Evolutionary conservation across 805 yeast genomes (phyloP).

Genomic region (Maudiozyma pseudohumilis): DNA sequence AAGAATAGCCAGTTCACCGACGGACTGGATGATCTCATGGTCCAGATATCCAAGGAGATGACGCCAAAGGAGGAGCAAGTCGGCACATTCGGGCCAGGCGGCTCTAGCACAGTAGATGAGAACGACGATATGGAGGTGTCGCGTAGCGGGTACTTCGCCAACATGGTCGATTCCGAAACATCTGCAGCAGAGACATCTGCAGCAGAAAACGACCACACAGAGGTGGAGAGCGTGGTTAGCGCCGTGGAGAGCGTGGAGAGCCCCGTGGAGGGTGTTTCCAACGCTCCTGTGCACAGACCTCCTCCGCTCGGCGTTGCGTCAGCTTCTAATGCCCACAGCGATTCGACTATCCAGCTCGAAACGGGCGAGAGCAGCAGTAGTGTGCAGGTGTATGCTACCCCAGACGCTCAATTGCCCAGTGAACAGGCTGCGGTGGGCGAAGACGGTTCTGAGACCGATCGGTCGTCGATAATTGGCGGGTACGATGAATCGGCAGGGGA

Average conservation of each 20-base stretch:
- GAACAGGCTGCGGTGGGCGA: no score
- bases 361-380: no score
- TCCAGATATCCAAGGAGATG: slow-evolving; percentile 27
- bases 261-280: no score
- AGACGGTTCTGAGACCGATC: no score
- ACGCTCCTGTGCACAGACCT: no score
- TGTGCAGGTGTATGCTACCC: no score
- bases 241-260: no score
- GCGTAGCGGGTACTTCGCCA: slow-evolving; percentile 17
- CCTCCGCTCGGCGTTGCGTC: no score
- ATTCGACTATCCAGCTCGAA: not conserved
- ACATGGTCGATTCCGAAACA: slow-evolving; percentile 5
- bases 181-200: not conserved
- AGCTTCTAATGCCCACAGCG: no score
- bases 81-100: slow-evolving; percentile 1
- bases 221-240: not conserved
- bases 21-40: slow-evolving; percentile 25
- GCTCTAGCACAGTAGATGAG: not conserved
- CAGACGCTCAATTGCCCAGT: no score
- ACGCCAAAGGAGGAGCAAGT: slow-evolving; percentile 12
- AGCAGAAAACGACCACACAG: not conserved
- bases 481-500: no score
- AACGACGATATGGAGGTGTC: slow-evolving; percentile 16
- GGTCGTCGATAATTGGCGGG: no score
- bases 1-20: slow-evolving; percentile 15